Evolutionary conservation across 371 early-diverging fungal genomes (phyloP).

Genomic region (Hamiltosporidium tvaerminnensis): DNA sequence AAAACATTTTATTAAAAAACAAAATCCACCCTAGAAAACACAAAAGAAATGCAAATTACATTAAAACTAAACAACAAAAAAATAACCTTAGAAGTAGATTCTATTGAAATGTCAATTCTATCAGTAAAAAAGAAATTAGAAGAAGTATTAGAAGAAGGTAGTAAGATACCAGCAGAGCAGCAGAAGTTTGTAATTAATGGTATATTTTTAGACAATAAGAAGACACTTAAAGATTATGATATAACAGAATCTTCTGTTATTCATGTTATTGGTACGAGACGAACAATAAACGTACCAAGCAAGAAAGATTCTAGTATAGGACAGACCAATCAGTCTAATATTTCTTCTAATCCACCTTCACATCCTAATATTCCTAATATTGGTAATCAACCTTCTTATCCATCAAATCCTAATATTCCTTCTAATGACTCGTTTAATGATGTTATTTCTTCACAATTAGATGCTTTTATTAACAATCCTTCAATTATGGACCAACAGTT

Average conservation of each 20-base stretch:
- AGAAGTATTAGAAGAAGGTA: background rate
- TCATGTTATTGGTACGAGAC: background rate
- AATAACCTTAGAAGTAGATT: background rate
- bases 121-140: conserved; percentile 2
- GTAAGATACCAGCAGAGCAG: background rate
- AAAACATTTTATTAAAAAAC: background rate
- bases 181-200: conserved; percentile 2
- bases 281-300: background rate
- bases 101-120: background rate
- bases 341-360: background rate
- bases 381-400: background rate
- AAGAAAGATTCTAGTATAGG: background rate
- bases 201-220: background rate
- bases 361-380: background rate
- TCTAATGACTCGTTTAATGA: background rate
- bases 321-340: background rate
- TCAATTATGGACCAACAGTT: conserved; percentile 14
- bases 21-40: background rate
- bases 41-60: conserved; percentile 1
- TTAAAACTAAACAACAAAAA: background rate
- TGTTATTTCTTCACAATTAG: conserved; percentile 4
- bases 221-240: background rate
- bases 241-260: background rate
- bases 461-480: conserved; percentile 28
- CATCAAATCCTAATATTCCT: background rate